These are phyloP conservation scores for Diversispora epigaea DNA, from an alignment of 192 early-diverging fungal genomes.

Conservation along the genomic window DNA sequence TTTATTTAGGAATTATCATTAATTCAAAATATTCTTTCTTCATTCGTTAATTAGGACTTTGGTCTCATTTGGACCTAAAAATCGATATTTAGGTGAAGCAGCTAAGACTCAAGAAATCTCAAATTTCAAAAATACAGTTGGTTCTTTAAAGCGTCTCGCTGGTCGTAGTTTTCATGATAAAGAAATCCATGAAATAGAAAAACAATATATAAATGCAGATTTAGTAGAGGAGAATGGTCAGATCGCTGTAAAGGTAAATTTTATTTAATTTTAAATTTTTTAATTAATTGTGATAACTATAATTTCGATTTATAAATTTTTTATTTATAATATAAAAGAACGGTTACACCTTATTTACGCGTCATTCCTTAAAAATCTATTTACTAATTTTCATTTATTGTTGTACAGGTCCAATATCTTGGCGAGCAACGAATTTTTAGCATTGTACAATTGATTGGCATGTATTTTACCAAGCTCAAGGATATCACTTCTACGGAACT, in stretches of 20 bases:
- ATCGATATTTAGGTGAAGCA: constrained; percentile 91
- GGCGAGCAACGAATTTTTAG: constrained; percentile 76
- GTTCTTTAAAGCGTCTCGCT: constrained; percentile 84
- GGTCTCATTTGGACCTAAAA: constrained; percentile 93
- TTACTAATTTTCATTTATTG: constrained; percentile 18
- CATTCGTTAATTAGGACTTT: constrained; percentile 59
- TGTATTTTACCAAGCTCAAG: constrained; percentile 93
- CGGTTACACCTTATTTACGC: not conserved
- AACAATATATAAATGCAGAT: constrained; percentile 78
- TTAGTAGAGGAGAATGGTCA: constrained; percentile 81
- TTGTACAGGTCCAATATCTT: constrained; percentile 72
- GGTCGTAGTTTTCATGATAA: constrained; percentile 85
- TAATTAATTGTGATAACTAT: not conserved
- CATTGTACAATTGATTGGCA: constrained; percentile 85
- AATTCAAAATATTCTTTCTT: not conserved
- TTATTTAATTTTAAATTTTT: no score
- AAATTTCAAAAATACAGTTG: constrained; percentile 97
- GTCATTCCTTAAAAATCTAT: not conserved
- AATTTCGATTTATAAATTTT: not conserved
- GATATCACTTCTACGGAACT: constrained; percentile 84
- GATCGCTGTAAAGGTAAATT: constrained; percentile 69
- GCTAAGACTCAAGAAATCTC: constrained; percentile 94
- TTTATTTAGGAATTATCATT: not conserved
- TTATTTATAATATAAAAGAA: not conserved
- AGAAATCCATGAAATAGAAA: constrained; percentile 81